Evolutionary conservation across 345 rosid species (phyloP).

Genomic region (Eucalyptus erythrocorys): DNA sequence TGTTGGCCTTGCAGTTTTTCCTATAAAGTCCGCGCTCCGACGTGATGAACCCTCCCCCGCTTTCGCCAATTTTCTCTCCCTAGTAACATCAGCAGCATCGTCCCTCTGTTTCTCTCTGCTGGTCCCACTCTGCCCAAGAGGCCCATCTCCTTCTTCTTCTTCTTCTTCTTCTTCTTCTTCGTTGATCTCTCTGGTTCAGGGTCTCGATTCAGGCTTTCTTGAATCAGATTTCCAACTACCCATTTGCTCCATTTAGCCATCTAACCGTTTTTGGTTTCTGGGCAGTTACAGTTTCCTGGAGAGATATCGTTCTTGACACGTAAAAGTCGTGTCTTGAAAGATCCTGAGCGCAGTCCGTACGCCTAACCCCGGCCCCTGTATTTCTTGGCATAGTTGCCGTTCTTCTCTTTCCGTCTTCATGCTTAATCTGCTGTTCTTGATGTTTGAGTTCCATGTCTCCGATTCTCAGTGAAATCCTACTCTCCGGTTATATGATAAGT

Average conservation of each 20-base stretch:
- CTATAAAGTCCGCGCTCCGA: not conserved
- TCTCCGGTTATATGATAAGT: slow-evolving; percentile 76
- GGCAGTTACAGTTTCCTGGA: not conserved
- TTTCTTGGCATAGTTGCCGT: not conserved
- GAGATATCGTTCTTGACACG: not conserved
- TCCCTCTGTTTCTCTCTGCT: not conserved
- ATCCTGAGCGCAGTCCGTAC: not conserved
- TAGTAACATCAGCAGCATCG: not conserved
- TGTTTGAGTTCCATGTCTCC: slow-evolving; percentile 99
- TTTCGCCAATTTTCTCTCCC: not conserved
- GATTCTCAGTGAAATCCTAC: slow-evolving; percentile 71
- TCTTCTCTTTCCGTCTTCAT: slow-evolving; percentile 21
- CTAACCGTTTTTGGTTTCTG: not conserved
- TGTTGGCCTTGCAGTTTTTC: not conserved
- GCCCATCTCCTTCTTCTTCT: not conserved
- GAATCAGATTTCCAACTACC: not conserved
- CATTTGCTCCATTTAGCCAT: not conserved
- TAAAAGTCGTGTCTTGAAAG: not conserved
- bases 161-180: not conserved
- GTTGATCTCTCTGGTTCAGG: not conserved
- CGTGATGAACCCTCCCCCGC: not conserved
- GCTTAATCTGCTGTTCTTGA: slow-evolving; percentile 53
- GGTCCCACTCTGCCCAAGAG: not conserved
- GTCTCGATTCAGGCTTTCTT: not conserved
- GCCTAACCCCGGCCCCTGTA: not conserved